Evolutionary conservation across 1,139 yeast genomes (phyloP), one percentile per base, ranked within the genome.

Genomic region (Geotrichum restrictum): DNA sequence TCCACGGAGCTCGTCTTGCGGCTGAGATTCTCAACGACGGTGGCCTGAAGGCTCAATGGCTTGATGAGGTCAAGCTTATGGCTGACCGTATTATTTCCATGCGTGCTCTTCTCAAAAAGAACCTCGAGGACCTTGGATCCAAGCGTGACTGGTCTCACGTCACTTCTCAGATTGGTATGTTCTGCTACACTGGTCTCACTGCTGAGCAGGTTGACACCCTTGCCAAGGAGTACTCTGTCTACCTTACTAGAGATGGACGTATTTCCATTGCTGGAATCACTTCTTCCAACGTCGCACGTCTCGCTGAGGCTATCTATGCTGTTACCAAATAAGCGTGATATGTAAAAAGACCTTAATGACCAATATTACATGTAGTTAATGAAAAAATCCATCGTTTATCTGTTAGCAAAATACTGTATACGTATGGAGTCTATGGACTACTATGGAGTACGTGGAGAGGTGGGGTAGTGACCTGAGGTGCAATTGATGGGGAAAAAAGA

Each of bases 61-160:
- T 85, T 63, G 69, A 75, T 51, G 98, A 93, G 69, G 82, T 93
- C 74, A 71, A 82, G 62, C 85, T 88, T 48, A 93, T 93, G 98
- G 85, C 95, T 53, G 79, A 84, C 51, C 81, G 98, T 66, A 91
- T 93, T 69, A 77, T 75, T 60, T 67, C 76, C 59, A 89, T 89
- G 96, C 82, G 98, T 72, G 64, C 72, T 36, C 74, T 77, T 33
- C 78, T 93, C 63, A 80, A 84, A 69, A 74, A 75, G 56, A 76
- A 78, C 61, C 78, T 89, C 60, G 80, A 79, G 56, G 70, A 73
- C 47, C 79, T 88, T 59, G 78, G 80, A 13, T 88, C 98, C 46
- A 93, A 94, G 49, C 95, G 95, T 53, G 81, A 77, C 69, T 93
- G 98, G 98, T 88, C 84, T 61, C 98, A 91, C 71, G 88, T 93